Conservation (phyloP, 495 filamentous ascomycete genomes). For the Tuber microsphaerosporum region DNA sequence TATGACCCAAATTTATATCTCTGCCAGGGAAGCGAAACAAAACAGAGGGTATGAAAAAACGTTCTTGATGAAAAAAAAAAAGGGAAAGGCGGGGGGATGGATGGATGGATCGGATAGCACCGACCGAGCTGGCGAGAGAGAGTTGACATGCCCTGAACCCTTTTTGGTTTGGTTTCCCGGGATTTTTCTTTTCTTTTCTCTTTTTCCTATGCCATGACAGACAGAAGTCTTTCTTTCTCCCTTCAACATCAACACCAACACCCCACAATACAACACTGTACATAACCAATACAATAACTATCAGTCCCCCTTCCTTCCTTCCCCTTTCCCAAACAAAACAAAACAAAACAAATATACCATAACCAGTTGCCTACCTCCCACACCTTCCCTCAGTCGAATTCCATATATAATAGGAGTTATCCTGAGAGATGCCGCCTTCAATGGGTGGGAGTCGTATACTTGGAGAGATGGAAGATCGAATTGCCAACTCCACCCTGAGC, state of each 20-base stretch:
- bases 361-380: conserved; percentile 11
- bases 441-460: conserved; percentile 5
- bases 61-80: conserved; percentile 19
- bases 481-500: conserved; percentile 10
- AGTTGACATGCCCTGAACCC: neutral
- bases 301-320: neutral
- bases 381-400: neutral
- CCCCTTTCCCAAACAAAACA: neutral
- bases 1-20: conserved; percentile 30
- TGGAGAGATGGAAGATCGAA: neutral
- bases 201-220: too few relatives aligned
- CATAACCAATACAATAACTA: neutral
- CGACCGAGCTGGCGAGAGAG: neutral
- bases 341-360: neutral
- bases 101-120: neutral
- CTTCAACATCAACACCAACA: neutral
- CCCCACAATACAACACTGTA: neutral
- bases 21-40: conserved; percentile 12
- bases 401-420: conserved; percentile 4
- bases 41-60: conserved; percentile 38
- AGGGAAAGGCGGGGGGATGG: neutral
- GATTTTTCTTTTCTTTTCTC: neutral
- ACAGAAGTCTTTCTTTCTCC: too few relatives aligned
- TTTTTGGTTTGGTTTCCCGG: neutral
- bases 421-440: neutral